Base-by-base conservation (phyloP, 345 rosid species). In the Heritiera littoralis region DNA sequence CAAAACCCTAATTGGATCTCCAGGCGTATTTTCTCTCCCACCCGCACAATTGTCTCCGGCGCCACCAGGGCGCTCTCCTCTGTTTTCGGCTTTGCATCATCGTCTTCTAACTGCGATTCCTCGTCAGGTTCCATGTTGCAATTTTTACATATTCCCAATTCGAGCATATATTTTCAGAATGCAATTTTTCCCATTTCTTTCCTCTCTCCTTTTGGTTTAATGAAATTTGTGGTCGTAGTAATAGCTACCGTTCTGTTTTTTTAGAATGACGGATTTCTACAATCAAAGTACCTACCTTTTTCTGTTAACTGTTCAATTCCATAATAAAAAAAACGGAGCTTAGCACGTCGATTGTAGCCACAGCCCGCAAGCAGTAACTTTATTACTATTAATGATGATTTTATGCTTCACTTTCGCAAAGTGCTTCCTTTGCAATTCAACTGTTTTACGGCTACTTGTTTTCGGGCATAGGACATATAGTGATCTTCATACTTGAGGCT, bases 1-100 rank as follows among this genome's bases (percentile, higher is more conserved):
- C 83, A 85, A 81, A 89, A 86, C 93, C 96, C 94, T 88, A 93
- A 86, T 85, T 95, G 99, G 99, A 85, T 95, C 75, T 90, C 98
- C 76, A 89, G 86, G 77, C 87, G 89, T 81, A 79, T 95, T 81
- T 83, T 83, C 52, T 88, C 90, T 38, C 98, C 98, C 3, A 90
- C 99, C 73, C 94, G 92, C 71, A 67, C 87, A 75, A 87, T 93
- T 83, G 97, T 93, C 69, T 83, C 91, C 71, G 92, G 98, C 72
- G 93, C 98, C 49, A 94, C 92, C 56, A 94, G 95, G 0, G 89
- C 90, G 55, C 82, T 95, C 30, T 79, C 89, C 80, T 86, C 97
- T 20, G 95, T 93, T 82, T 87, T 95, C 72, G 84, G 84, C 80
- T 71, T 89, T 20, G 93, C 88, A 0, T 88, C 95, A 28, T 86